Base-by-base conservation (phyloP, 768 basidiomycete species). In the Sporobolomyces pararoseus region DNA sequence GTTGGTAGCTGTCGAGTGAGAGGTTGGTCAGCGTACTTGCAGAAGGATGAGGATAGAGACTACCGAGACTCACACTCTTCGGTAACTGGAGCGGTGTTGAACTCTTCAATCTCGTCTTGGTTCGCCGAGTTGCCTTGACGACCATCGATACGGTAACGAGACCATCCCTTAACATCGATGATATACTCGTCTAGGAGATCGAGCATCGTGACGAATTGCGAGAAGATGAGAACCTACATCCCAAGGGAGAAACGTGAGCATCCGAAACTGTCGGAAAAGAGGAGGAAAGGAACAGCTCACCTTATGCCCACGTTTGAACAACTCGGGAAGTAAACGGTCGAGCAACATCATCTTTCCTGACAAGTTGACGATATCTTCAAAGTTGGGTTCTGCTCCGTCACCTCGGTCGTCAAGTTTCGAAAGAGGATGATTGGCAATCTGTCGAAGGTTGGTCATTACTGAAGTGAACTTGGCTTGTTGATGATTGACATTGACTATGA, bases 341-440 rank as follows among this genome's bases (percentile, higher is more conserved):
- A 99, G 84, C 3, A 99, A 82, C 84, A 98, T 88, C 95, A 98
- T 98, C 83, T 99, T 99, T 23, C 96, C 96, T 65, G 89, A 91
- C 0, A 86, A 86, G 65, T 88, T 87, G 31, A 94, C 85, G 37
- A 97, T 82, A 75, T 93, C 87, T 21, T 81, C 75, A 1, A 84
- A 82, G 74, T 91, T 86, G 51, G 13, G 82, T 75, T 0, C 90
- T 88, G 89, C 90, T 90, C 73, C 90, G 87, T 77, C 95, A 94
- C 9, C 92, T 80, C 82, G 89, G 89, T 0, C 94, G 93, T 79
- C 97, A 92, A 19, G 89, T 92, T 4, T 79, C 25, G 55, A 52
- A 46, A 49, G 29, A 27, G 65, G 61, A 25, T 77, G 75, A 52
- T 74, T 74, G 81, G 91, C 91, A 2, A 93, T 90, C 83, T 98